Conservation (phyloP, 805 yeast species). For the Cyberlindnera americana region DNA sequence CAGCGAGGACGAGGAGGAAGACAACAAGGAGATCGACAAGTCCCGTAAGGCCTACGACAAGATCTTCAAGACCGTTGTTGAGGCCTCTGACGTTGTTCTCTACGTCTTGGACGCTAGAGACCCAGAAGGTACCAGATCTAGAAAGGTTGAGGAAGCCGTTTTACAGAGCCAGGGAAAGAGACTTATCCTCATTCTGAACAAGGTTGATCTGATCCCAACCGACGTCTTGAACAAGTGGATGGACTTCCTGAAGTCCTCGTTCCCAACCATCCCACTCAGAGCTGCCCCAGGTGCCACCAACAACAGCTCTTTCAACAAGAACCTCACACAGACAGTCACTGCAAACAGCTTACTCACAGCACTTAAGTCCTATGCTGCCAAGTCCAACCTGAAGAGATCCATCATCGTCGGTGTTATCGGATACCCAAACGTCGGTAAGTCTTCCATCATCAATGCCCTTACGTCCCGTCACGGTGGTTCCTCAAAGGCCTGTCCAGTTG, state of each 20-base stretch:
- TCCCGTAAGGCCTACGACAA: constrained; percentile 92
- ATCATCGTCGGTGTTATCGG: constrained; percentile 95
- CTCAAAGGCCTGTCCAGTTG: constrained; percentile 86
- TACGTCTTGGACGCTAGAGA: constrained; percentile 98
- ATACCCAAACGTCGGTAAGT: constrained; percentile 96
- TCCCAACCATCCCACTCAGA: constrained; percentile 89
- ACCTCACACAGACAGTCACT: constrained; percentile 66
- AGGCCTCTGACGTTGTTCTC: constrained; percentile 83
- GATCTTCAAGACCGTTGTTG: constrained; percentile 89
- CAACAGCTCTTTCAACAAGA: constrained; percentile 66
- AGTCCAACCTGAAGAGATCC: constrained; percentile 81
- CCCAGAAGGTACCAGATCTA: constrained; percentile 92
- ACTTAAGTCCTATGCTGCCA: constrained; percentile 79
- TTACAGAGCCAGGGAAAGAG: constrained; percentile 77
- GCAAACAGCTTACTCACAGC: constrained; percentile 73
- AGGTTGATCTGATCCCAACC: constrained; percentile 90
- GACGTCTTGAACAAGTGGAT: constrained; percentile 82
- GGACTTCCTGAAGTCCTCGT: constrained; percentile 67
- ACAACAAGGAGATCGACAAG: constrained; percentile 53
- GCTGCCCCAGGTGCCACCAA: constrained; percentile 75
- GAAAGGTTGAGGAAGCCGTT: constrained; percentile 87
- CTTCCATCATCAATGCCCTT: constrained; percentile 88
- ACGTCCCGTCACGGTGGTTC: constrained; percentile 74
- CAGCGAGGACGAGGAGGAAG: constrained; percentile 41
- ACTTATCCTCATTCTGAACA: constrained; percentile 80